phyloP scores from a whole-genome alignment of 768 basidiomycete species.

The Tylopilus felleus region DNA sequence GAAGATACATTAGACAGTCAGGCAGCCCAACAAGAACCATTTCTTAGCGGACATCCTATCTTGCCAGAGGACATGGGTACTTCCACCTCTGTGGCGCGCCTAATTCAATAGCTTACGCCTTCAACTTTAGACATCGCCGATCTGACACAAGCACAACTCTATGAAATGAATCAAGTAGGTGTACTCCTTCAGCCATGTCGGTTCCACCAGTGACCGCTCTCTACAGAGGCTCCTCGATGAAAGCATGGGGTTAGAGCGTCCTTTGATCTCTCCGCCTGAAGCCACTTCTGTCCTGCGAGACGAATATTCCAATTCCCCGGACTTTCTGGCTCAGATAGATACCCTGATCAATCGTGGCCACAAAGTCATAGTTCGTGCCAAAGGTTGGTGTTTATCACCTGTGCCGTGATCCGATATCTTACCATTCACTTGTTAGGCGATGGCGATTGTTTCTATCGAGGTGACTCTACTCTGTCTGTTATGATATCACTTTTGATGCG shows the following conservation, averaged over 20 bases:
- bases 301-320: slow-evolving; percentile 60
- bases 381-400: slow-evolving; percentile 45
- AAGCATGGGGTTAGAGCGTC: slow-evolving; percentile 37
- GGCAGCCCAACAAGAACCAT: slow-evolving; percentile 8
- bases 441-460: slow-evolving; percentile 91
- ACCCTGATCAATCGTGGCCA: slow-evolving; percentile 64
- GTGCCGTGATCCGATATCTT: neutral
- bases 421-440: slow-evolving; percentile 50
- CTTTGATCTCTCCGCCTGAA: slow-evolving; percentile 52
- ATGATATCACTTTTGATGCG: slow-evolving; percentile 12
- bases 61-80: slow-evolving; percentile 31
- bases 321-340: slow-evolving; percentile 74
- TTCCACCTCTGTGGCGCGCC: neutral
- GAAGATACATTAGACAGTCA: slow-evolving; percentile 7
- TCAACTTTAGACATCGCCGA: slow-evolving; percentile 30
- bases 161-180: slow-evolving; percentile 41
- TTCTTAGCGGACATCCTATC: slow-evolving; percentile 29
- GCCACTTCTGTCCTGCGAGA: slow-evolving; percentile 53
- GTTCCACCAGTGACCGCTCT: neutral
- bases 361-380: slow-evolving; percentile 60
- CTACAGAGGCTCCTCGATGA: slow-evolving; percentile 40
- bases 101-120: neutral
- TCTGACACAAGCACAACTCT: slow-evolving; percentile 33
- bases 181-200: neutral
- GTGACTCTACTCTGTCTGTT: slow-evolving; percentile 40